Base-by-base conservation (phyloP, 441 rosid species). In the Corymbia calophylla region DNA sequence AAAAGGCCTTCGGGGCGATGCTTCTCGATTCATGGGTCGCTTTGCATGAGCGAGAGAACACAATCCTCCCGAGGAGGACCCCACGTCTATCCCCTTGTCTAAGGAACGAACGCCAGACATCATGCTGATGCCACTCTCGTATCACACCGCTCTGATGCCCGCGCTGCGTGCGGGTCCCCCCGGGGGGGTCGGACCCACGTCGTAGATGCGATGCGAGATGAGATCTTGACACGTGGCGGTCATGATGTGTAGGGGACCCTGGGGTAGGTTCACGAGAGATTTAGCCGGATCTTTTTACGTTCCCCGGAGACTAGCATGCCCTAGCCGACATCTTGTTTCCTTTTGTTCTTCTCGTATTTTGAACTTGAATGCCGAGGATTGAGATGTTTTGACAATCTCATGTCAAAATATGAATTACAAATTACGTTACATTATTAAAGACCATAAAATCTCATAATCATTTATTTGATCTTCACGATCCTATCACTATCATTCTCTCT, bases 51-150 rank as follows among this genome's bases (percentile, higher is more conserved):
- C 60, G 25, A 19, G 25, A 19, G 39, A 35, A 86, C 87, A 49
- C 62, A 86, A 86, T 86, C 56, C 56, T 53, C 32, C 5, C 60
- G 1, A 35, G 27, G 1, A 0, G 39, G 87, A 21, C 62, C 87
- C 56, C 44, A 27, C 32, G 62, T 31, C 87, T 6, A 53, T 53
- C 62, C 31, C 18, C 87, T 86, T 55, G 39, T 86, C 56, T 5
- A 55, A 9, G 16, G 84, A 44, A 27, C 51, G 27, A 13, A 62
- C 44, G 44, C 86, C 86, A 19, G 8, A 12, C 92, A 90, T 91
- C 92, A 92, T 81, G 91, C 93, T 92, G 92, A 91, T 86, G 94
- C 89, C 81, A 60, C 88, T 13, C 87, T 89, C 89, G 88, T 89
- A 66, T 89, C 88, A 88, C 54, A 87, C 44, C 6, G 54, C 53